Percentiles rank a stretch among this genome's conserved stretches.
Evolutionary conservation across 306 rosid genomes (phyloP).

Genomic region (Vicia sativa): DNA sequence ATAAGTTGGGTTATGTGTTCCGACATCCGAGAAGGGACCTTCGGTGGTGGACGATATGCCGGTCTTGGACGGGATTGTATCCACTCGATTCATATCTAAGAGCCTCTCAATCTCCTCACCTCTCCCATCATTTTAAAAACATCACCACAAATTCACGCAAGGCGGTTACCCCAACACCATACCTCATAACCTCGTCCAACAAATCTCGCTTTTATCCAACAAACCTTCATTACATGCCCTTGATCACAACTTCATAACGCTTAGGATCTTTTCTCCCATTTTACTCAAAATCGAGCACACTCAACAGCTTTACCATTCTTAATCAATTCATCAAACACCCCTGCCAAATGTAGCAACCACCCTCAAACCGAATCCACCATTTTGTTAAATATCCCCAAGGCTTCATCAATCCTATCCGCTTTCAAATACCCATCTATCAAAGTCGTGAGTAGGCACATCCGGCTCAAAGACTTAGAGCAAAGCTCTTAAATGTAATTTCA

Average conservation of each 20-base stretch:
- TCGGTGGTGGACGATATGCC: slow-evolving; percentile 45
- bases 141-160: slow-evolving; percentile 58
- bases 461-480: slow-evolving; percentile 77
- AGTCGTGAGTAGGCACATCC: slow-evolving; percentile 78
- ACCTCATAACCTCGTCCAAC: slow-evolving; percentile 72
- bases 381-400: slow-evolving; percentile 62
- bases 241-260: slow-evolving; percentile 86
- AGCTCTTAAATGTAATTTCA: slow-evolving; percentile 67
- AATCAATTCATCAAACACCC: slow-evolving; percentile 74
- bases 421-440: slow-evolving; percentile 80
- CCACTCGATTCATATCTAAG: slow-evolving; percentile 48
- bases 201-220: slow-evolving; percentile 62
- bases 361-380: slow-evolving; percentile 93
- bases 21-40: slow-evolving; percentile 45
- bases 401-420: slow-evolving; percentile 68
- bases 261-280: slow-evolving; percentile 94
- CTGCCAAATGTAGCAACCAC: slow-evolving; percentile 82
- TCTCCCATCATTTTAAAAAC: slow-evolving; percentile 64
- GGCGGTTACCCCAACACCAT: slow-evolving; percentile 72
- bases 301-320: slow-evolving; percentile 72
- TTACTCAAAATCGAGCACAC: slow-evolving; percentile 78
- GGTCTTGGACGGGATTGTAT: slow-evolving; percentile 45
- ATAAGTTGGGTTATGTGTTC: slow-evolving; percentile 32
- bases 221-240: slow-evolving; percentile 73
- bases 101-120: slow-evolving; percentile 74